These are phyloP conservation scores for Nakazawaea populi DNA, from an alignment of 805 yeast species.

Conservation along the genomic window DNA sequence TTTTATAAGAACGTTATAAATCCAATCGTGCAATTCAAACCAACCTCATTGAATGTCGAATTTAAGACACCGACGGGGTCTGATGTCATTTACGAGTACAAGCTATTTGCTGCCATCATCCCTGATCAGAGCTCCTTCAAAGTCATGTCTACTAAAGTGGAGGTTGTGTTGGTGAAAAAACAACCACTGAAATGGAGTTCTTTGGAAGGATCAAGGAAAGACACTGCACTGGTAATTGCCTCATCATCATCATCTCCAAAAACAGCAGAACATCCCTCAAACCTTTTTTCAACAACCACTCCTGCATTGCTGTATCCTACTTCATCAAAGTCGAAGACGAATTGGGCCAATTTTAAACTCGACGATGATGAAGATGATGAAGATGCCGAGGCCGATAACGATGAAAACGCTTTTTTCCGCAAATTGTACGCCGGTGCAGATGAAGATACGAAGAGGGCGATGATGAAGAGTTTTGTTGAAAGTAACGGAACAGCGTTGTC, in stretches of 20 bases:
- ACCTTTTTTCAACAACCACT: too few species aligned
- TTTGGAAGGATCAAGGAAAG: conserved; percentile 30
- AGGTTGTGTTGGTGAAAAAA: conserved; percentile 52
- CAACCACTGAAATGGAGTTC: conserved; percentile 45
- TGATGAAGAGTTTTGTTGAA: conserved; percentile 95
- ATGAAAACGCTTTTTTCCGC: conserved; percentile 66
- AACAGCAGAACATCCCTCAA: not conserved
- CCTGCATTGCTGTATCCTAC: conserved; percentile 44
- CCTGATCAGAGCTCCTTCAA: conserved; percentile 37
- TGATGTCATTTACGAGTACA: conserved; percentile 44
- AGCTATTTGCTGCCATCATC: conserved; percentile 43
- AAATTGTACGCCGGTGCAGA: conserved; percentile 73
- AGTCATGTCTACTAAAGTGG: conserved; percentile 71
- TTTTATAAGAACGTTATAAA: conserved; percentile 63
- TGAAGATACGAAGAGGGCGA: conserved; percentile 84
- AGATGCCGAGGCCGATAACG: conserved; percentile 35
- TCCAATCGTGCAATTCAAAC: conserved; percentile 32
- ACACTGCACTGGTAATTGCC: not conserved
- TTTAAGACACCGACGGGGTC: conserved; percentile 46
- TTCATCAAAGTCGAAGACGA: conserved; percentile 53
- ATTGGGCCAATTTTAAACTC: conserved; percentile 58
- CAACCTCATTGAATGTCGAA: conserved; percentile 30
- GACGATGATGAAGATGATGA: conserved; percentile 37
- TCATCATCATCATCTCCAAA: not conserved
- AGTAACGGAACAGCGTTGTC: conserved; percentile 91